Percentiles rank a stretch among this genome's conserved stretches.
These are phyloP conservation scores for Leptographium procerum DNA, from an alignment of 2,329 filamentous ascomycete species.

Conservation along the genomic window DNA sequence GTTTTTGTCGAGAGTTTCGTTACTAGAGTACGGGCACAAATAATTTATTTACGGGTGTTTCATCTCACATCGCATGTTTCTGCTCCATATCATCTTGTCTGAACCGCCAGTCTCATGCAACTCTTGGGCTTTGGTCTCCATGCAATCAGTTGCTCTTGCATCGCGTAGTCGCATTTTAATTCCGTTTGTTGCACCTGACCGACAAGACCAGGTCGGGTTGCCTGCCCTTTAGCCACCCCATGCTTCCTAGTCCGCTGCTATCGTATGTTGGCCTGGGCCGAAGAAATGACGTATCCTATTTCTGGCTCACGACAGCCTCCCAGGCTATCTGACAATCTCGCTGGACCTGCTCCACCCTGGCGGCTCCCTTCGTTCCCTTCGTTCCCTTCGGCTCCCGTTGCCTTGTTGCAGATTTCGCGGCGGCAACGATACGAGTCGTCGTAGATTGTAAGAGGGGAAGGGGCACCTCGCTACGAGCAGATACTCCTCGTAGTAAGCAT, in stretches of 20 bases:
- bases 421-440: not conserved
- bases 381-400: not conserved
- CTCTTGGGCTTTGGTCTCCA: not conserved
- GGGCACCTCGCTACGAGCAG: too few species aligned
- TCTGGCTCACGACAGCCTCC: not conserved
- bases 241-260: not conserved
- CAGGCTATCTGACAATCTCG: not conserved
- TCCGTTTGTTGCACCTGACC: not conserved
- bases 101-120: not conserved
- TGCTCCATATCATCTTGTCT: not conserved
- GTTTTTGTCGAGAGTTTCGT: not conserved
- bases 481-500: too few species aligned
- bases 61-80: not conserved
- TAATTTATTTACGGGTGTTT: not conserved
- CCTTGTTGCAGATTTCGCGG: not conserved
- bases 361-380: not conserved
- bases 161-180: not conserved
- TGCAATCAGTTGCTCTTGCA: not conserved
- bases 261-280: not conserved
- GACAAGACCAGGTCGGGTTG: not conserved
- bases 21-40: too few species aligned
- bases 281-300: not conserved
- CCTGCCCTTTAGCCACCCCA: not conserved
- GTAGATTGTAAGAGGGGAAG: not conserved
- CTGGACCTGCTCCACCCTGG: not conserved